phyloP scores from a whole-genome alignment of 495 filamentous ascomycete species.

The Emericellopsis terricola region DNA sequence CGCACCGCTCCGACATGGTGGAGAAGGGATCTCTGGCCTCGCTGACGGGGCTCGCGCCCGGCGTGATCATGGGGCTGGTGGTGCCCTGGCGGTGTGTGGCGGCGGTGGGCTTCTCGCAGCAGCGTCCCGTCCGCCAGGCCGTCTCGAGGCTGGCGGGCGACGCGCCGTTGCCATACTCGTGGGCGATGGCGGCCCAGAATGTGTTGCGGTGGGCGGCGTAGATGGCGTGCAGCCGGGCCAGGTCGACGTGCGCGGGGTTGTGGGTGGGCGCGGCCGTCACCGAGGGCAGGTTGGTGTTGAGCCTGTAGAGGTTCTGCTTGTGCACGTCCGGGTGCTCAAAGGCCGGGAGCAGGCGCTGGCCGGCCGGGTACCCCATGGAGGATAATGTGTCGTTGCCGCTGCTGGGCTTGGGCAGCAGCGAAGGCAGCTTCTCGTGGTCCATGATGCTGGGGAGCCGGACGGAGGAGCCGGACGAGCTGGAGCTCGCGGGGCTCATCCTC shows the following conservation, averaged over 20 bases:
- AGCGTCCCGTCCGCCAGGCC: slow-evolving; percentile 39
- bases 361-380: neutral
- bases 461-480: slow-evolving; percentile 11
- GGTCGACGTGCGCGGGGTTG: slow-evolving; percentile 34
- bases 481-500: slow-evolving; percentile 16
- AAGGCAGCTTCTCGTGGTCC: slow-evolving; percentile 24
- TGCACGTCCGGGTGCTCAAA: slow-evolving; percentile 11
- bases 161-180: slow-evolving; percentile 46
- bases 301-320: slow-evolving; percentile 20
- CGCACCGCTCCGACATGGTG: slow-evolving; percentile 26
- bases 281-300: slow-evolving; percentile 29
- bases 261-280: slow-evolving; percentile 14
- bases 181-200: slow-evolving; percentile 56
- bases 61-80: slow-evolving; percentile 29
- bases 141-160: slow-evolving; percentile 48
- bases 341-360: slow-evolving; percentile 4
- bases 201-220: slow-evolving; percentile 49
- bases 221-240: slow-evolving; percentile 44
- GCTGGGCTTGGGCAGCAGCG: slow-evolving; percentile 39
- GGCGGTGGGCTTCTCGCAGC: slow-evolving; percentile 2
- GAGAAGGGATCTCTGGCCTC: slow-evolving; percentile 6
- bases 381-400: neutral
- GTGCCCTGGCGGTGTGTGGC: slow-evolving; percentile 4
- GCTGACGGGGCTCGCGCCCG: slow-evolving; percentile 24
- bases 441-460: slow-evolving; percentile 29